Conservation (phyloP, 139 green algal genomes). For the Closterium sp. region DNA sequence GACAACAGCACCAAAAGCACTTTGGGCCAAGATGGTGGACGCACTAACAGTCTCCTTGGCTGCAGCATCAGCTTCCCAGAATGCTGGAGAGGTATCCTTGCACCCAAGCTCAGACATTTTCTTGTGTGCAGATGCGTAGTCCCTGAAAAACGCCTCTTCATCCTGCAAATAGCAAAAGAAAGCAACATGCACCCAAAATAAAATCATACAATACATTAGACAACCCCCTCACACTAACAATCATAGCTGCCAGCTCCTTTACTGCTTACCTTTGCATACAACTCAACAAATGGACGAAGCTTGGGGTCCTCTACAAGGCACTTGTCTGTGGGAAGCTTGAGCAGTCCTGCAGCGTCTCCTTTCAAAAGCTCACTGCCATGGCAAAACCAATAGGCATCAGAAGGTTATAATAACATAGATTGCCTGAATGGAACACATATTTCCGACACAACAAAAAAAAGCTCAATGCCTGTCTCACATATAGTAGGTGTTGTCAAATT, state of each 20-base stretch:
- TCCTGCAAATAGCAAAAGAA: conserved; percentile 23
- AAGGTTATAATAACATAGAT: too few species aligned
- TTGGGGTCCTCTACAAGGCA: conserved; percentile 50
- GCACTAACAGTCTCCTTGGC: not conserved
- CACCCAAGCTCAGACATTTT: conserved; percentile 57
- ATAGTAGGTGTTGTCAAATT: conserved; percentile 64
- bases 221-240: not conserved
- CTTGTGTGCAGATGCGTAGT: conserved; percentile 58
- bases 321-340: conserved; percentile 60
- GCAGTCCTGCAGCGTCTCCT: conserved; percentile 42
- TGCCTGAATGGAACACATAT: too few species aligned
- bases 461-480: conserved; percentile 23
- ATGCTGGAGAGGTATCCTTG: conserved; percentile 38
- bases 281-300: conserved; percentile 52
- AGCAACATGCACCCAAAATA: not conserved
- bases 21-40: conserved; percentile 22
- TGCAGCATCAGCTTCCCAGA: conserved; percentile 10
- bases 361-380: conserved; percentile 33
- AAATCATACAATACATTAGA: too few species aligned
- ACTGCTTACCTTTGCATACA: conserved; percentile 53
- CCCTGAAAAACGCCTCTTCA: conserved; percentile 51
- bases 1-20: conserved; percentile 29
- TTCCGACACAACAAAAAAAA: conserved; percentile 1
- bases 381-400: too few species aligned
- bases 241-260: not conserved